Percentiles rank a stretch among this genome's conserved stretches.
Conservation (phyloP, 2,329 filamentous ascomycete genomes). For the Raffaelea arxii region DNA sequence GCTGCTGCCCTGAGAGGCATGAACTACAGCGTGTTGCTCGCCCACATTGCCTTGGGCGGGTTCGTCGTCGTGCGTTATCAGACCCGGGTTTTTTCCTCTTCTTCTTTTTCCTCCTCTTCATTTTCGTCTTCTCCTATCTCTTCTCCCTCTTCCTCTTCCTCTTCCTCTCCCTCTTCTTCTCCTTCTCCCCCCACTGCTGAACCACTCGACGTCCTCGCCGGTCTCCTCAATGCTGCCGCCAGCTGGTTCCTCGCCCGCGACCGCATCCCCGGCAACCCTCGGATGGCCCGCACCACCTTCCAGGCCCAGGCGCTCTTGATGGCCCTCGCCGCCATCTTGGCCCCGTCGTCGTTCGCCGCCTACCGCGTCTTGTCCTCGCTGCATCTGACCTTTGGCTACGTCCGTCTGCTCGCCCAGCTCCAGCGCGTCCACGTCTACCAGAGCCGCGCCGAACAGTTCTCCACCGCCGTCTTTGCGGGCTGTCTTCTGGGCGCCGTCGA, state of each 20-base stretch:
- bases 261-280: not conserved
- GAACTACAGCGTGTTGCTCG: not conserved
- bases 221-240: not conserved
- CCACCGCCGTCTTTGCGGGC: not conserved
- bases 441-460: not conserved
- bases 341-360: not conserved
- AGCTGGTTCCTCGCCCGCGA: slow-evolving; percentile 2
- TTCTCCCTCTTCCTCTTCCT: no score
- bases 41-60: not conserved
- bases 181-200: no score
- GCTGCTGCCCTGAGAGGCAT: not conserved
- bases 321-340: not conserved
- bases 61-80: not conserved
- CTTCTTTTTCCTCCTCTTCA: no score
- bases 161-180: no score
- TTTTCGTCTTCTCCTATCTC: no score
- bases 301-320: not conserved
- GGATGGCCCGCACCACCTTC: not conserved
- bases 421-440: not conserved
- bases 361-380: not conserved
- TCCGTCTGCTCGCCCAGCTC: not conserved
- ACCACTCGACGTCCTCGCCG: not conserved
- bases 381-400: not conserved
- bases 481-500: not conserved
- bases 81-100: not conserved